Evolutionary conservation across 2,329 filamentous ascomycete species (phyloP), one percentile per base, ranked within the genome.

Genomic region (Penicillium sp.): DNA sequence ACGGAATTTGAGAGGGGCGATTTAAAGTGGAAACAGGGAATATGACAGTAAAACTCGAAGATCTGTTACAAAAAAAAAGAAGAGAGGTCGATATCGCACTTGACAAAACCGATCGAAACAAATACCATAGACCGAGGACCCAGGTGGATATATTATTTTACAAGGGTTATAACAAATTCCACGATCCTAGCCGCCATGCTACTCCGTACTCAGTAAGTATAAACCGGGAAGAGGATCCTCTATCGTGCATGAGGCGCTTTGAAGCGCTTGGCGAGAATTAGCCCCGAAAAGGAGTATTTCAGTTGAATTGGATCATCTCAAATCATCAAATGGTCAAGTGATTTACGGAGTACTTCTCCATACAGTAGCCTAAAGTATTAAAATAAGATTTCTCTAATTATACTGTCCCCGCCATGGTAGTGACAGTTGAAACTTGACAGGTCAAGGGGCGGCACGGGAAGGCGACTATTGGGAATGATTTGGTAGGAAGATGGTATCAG

Each of bases 231-330:
- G 50, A 39, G 25, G 54, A 55, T 62, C 55, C 63, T 57, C 54
- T 57, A 61, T 45, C 10, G 16, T 60, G 60, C 64, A 65, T 61
- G 61, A 66, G 51, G 60, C 62, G 59, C 55, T 64, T 60, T 60
- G 56, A 11, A 40, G 44, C 27, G 11, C 34, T 46, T 55, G 49
- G 59, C 46, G 41, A 47, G 23, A 53, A 56, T 45, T 48, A 53
- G 23, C 16, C 41, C 15, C 16, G 16, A 27, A n/a, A 33, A 33
- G 11, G 8, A n/a, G 50, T 21, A 31, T 31, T 21, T 8, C 25
- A 39, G 47, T 29, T 29, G 16, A 5, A 4, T 15, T 25, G 13
- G n/a, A 25, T 27, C 5, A 57, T 57, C 47, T 29, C 48, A 52
- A 52, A 56, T 50, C 13, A 43, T 40, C 25, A 27, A 31, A 43